A percentile compares a stretch with the other conserved stretches of the same genome.
Conservation (phyloP, 2,329 filamentous ascomycete genomes). For the Chrysoporthe puriensis region DNA sequence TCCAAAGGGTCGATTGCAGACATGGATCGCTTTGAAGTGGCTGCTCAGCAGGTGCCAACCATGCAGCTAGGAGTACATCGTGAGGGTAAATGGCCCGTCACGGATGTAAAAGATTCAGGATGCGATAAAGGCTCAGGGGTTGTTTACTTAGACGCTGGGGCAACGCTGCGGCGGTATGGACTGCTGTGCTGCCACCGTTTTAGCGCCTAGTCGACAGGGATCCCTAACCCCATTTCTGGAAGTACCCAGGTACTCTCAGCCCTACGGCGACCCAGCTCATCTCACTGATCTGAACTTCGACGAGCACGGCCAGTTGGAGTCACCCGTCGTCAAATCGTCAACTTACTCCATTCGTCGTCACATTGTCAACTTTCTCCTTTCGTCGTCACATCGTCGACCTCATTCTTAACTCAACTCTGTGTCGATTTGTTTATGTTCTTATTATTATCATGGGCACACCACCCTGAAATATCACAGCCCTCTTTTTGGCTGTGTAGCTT, state of each 20-base stretch:
- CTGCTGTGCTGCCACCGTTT: background rate
- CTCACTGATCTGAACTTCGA: constrained; percentile 7
- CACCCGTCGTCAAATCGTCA: background rate
- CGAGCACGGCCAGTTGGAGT: background rate
- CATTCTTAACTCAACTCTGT: constrained; percentile 4
- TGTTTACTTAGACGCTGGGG: constrained; percentile 25
- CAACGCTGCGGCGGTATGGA: constrained; percentile 11
- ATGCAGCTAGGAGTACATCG: background rate
- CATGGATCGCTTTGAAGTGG: constrained; percentile 18
- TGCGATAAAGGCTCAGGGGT: background rate
- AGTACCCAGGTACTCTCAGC: constrained; percentile 20
- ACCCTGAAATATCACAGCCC: constrained; percentile 55
- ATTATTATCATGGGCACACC: constrained; percentile 47
- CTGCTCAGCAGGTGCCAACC: constrained; percentile 32
- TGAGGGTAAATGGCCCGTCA: constrained; percentile 3
- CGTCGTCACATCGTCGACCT: background rate
- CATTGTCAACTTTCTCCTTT: background rate
- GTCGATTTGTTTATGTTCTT: constrained; percentile 19
- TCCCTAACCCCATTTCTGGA: background rate
- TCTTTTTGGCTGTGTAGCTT: constrained; percentile 49
- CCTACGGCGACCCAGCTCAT: constrained; percentile 13
- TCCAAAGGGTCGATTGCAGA: constrained; percentile 19
- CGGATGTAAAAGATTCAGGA: background rate
- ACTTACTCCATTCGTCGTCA: background rate
- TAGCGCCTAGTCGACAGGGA: background rate